phyloP scores from a whole-genome alignment of 164 flowering plant species.

The Vitis riparia region DNA sequence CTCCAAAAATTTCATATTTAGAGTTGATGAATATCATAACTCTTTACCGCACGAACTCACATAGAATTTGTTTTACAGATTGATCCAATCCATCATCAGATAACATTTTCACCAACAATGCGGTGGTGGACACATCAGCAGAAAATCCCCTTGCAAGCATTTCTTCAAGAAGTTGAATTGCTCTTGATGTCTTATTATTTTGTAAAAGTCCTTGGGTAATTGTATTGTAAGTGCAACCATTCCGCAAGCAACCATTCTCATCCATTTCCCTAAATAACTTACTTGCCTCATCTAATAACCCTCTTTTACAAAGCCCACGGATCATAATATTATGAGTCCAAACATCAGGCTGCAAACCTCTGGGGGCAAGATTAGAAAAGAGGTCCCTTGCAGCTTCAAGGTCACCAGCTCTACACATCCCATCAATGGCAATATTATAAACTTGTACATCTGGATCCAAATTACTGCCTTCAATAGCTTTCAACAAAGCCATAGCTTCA shows the following conservation, averaged over 20 bases:
- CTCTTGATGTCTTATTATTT: constrained; percentile 5
- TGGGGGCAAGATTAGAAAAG: constrained; percentile 5
- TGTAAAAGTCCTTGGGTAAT: constrained; percentile 7
- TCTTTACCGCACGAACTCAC: too few species aligned
- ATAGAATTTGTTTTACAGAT: too few species aligned
- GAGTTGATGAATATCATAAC: too few species aligned
- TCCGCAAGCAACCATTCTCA: constrained; percentile 13
- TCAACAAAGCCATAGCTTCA: background rate
- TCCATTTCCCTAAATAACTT: constrained; percentile 17
- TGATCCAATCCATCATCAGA: too few species aligned
- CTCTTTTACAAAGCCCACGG: constrained; percentile 12
- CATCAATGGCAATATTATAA: constrained; percentile 17
- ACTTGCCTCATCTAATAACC: constrained; percentile 12
- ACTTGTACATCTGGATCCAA: constrained; percentile 4
- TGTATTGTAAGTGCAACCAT: constrained; percentile 14
- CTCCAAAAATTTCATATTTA: too few species aligned
- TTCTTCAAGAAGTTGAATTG: background rate
- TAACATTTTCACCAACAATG: background rate
- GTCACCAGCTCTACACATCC: constrained; percentile 15
- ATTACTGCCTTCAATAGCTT: constrained; percentile 7
- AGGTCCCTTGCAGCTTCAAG: constrained; percentile 15
- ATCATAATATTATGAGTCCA: constrained; percentile 16
- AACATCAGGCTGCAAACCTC: constrained; percentile 15
- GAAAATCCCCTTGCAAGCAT: constrained; percentile 24
- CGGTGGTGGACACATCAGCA: background rate